These are phyloP conservation scores for Kwoniella shandongensis DNA, from an alignment of 768 basidiomycete genomes.

Conservation along the genomic window DNA sequence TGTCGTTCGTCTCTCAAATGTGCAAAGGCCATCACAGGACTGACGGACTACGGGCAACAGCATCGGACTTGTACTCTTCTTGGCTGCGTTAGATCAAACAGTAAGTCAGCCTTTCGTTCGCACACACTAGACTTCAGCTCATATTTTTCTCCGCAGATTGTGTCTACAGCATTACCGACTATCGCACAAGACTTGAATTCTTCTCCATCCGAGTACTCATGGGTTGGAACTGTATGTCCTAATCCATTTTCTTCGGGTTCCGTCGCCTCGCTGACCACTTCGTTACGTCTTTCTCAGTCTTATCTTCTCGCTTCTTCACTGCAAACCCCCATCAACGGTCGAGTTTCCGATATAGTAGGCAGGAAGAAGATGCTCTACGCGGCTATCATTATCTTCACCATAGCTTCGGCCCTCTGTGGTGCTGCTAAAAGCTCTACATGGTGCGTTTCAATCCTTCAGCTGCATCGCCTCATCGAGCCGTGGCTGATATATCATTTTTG, in stretches of 20 bases:
- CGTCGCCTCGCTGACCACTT: too few species aligned
- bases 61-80: constrained; percentile 29
- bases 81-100: constrained; percentile 38
- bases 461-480: not conserved
- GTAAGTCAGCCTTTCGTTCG: constrained; percentile 9
- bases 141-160: constrained; percentile 18
- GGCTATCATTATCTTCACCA: constrained; percentile 39
- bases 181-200: constrained; percentile 43
- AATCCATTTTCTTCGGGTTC: too few species aligned
- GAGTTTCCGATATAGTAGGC: constrained; percentile 47
- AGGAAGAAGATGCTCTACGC: constrained; percentile 45
- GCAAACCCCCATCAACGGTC: constrained; percentile 38
- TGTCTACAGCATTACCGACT: constrained; percentile 43
- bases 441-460: constrained; percentile 2
- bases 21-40: too few species aligned
- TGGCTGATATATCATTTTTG: not conserved
- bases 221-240: constrained; percentile 45
- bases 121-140: not conserved
- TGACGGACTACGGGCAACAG: too few species aligned
- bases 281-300: constrained; percentile 7
- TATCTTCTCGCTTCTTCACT: constrained; percentile 34
- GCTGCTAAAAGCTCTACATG: constrained; percentile 41
- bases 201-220: constrained; percentile 43
- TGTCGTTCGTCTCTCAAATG: not conserved
- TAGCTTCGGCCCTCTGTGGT: constrained; percentile 47